phyloP scores from a whole-genome alignment of 495 filamentous ascomycete species.

The Mytilinidion resinicola region DNA sequence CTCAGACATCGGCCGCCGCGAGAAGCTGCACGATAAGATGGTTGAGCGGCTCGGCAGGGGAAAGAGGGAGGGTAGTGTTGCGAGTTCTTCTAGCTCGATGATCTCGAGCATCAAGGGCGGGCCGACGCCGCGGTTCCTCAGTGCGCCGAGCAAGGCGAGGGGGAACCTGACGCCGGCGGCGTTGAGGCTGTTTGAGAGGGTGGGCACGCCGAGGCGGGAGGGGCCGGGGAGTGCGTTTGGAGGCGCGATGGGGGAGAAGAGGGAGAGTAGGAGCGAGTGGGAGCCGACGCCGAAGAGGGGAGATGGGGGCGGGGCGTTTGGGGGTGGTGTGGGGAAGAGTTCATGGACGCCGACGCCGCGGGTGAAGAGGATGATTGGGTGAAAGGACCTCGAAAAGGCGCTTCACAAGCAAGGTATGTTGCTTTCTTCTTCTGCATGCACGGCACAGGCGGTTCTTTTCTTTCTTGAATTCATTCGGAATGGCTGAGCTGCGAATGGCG shows the following conservation, averaged over 20 bases:
- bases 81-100: background rate
- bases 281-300: conserved; percentile 47
- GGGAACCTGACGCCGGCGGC: conserved; percentile 72
- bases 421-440: too few relatives aligned
- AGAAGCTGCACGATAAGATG: conserved; percentile 82
- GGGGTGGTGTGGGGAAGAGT: too few relatives aligned
- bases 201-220: conserved; percentile 41
- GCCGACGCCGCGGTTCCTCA: conserved; percentile 64
- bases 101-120: conserved; percentile 12
- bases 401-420: too few relatives aligned
- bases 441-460: too few relatives aligned
- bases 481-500: too few relatives aligned
- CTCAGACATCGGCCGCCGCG: conserved; percentile 65
- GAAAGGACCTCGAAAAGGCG: too few relatives aligned
- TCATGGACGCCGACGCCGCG: too few relatives aligned
- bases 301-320: background rate
- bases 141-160: conserved; percentile 55
- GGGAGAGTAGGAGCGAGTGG: conserved; percentile 42
- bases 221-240: conserved; percentile 40
- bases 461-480: too few relatives aligned
- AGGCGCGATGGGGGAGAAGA: conserved; percentile 30
- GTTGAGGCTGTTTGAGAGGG: conserved; percentile 60
- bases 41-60: conserved; percentile 66
- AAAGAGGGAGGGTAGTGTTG: conserved; percentile 53
- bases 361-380: too few relatives aligned